phyloP scores from a whole-genome alignment of 768 basidiomycete genomes.

The Macrolepiota fuliginosa region DNA sequence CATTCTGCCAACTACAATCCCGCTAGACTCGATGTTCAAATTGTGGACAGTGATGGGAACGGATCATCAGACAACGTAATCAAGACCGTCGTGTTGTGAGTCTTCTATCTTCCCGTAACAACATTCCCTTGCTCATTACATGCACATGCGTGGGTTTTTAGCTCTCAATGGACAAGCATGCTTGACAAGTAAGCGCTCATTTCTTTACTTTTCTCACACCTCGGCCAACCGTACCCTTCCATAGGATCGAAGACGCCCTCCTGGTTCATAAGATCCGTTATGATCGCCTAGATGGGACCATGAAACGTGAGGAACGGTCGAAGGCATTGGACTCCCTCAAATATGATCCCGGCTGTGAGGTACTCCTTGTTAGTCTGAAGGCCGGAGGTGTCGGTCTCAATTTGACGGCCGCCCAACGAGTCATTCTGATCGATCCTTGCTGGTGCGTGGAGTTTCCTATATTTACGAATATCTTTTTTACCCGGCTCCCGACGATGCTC shows the following conservation, averaged over 20 bases:
- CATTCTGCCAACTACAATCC: conserved; percentile 87
- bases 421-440: conserved; percentile 96
- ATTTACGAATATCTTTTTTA: background rate
- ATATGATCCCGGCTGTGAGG: conserved; percentile 86
- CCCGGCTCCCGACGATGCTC: conserved; percentile 6
- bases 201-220: background rate
- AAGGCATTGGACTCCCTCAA: conserved; percentile 92
- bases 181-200: conserved; percentile 68
- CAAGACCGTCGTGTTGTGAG: conserved; percentile 97
- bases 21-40: conserved; percentile 53
- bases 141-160: conserved; percentile 26
- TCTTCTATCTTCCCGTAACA: conserved; percentile 16
- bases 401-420: conserved; percentile 89
- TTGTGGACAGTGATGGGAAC: conserved; percentile 74
- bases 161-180: conserved; percentile 95
- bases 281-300: conserved; percentile 93
- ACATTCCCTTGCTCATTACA: conserved; percentile 16
- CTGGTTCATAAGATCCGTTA: conserved; percentile 81
- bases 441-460: conserved; percentile 49
- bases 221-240: conserved; percentile 13
- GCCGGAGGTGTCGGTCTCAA: conserved; percentile 98
- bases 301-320: conserved; percentile 94
- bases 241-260: conserved; percentile 85
- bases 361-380: conserved; percentile 91
- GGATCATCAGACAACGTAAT: conserved; percentile 65